These are phyloP conservation scores for Coix lacrymajobi DNA, from an alignment of 176 grass and related monocot genomes.

Conservation along the genomic window DNA sequence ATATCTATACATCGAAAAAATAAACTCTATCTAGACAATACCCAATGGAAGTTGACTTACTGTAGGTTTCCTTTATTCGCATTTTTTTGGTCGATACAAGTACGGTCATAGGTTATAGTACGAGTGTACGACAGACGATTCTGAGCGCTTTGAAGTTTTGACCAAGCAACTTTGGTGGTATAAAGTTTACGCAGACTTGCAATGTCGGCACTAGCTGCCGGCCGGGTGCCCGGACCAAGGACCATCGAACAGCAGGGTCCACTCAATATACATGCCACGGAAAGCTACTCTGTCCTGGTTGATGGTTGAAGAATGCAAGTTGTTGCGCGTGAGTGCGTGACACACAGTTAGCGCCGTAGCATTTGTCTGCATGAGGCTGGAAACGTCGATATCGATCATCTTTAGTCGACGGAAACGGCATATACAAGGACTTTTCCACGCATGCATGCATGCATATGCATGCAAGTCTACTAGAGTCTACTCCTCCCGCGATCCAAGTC, in stretches of 20 bases:
- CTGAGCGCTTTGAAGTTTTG: neutral
- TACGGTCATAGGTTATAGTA: neutral
- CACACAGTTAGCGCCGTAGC: conserved; percentile 13
- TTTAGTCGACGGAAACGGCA: neutral
- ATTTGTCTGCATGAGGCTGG: conserved; percentile 14
- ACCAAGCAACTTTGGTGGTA: neutral
- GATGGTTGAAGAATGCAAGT: conserved; percentile 5
- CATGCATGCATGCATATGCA: neutral
- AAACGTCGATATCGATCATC: neutral
- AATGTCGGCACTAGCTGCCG: conserved; percentile 36
- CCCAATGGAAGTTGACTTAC: neutral
- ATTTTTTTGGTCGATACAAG: too few species aligned
- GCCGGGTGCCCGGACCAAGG: neutral
- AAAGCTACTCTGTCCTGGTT: neutral
- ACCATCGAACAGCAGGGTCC: neutral
- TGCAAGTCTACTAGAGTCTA: neutral
- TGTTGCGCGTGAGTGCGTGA: conserved; percentile 25
- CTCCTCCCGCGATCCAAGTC: neutral
- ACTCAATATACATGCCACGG: neutral
- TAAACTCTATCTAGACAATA: neutral
- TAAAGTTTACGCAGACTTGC: neutral
- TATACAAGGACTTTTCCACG: neutral
- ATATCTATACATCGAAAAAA: neutral
- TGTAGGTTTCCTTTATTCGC: neutral
- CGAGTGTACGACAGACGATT: neutral